A percentile compares a stretch with the other conserved stretches of the same genome.
phyloP scores from a whole-genome alignment of 306 rosid species.

The Dryas drummondii region DNA sequence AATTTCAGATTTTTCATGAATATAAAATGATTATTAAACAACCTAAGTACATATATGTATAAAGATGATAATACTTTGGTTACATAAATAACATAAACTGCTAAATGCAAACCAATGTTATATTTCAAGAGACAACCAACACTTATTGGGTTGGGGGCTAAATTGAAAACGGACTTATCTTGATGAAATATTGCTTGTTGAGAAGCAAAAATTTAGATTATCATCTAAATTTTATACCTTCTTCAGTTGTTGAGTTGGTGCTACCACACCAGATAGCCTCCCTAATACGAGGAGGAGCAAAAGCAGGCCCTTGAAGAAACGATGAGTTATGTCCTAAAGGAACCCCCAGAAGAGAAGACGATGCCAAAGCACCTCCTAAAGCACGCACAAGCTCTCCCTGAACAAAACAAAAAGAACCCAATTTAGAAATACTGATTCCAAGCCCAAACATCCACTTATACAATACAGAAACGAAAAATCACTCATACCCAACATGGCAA shows the following conservation, averaged over 20 bases:
- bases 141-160: neutral
- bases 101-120: neutral
- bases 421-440: neutral
- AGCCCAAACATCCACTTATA: neutral
- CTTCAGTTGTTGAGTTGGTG: constrained; percentile 90
- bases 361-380: constrained; percentile 75
- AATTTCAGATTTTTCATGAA: neutral
- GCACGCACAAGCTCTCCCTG: constrained; percentile 96
- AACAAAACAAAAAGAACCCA: constrained; percentile 5
- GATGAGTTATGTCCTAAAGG: constrained; percentile 98
- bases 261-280: constrained; percentile 99
- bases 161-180: neutral
- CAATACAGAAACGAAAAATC: neutral
- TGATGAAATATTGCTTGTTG: neutral
- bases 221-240: constrained; percentile 43
- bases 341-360: constrained; percentile 88
- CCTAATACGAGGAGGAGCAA: constrained; percentile 93
- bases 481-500: neutral
- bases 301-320: constrained; percentile 97
- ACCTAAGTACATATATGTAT: neutral
- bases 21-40: neutral
- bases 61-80: neutral
- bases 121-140: constrained; percentile 1
- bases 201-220: neutral
- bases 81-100: neutral